Conservation (phyloP, 177 flowering plant genomes). For the Telopea speciosissima region DNA sequence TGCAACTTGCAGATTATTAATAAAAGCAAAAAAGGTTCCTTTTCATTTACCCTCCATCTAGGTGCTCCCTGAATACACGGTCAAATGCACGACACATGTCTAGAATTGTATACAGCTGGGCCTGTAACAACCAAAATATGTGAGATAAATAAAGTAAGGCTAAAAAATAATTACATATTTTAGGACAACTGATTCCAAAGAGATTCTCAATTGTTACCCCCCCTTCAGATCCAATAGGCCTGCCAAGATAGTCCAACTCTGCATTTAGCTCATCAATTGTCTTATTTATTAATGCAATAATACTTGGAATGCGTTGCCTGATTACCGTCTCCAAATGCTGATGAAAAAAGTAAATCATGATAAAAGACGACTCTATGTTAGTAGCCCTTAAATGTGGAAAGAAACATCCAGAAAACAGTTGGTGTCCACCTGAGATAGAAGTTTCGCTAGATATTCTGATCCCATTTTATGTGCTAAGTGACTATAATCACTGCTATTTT, state of each 20-base stretch:
- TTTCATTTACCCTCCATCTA: constrained; percentile 90
- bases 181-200: not conserved
- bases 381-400: not conserved
- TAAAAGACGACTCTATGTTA: constrained; percentile 8
- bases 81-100: constrained; percentile 99
- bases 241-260: constrained; percentile 90
- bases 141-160: constrained; percentile 3
- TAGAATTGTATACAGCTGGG: constrained; percentile 85
- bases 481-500: constrained; percentile 86
- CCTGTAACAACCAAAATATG: constrained; percentile 38
- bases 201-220: constrained; percentile 58
- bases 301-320: constrained; percentile 88
- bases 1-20: not conserved
- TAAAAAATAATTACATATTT: not conserved
- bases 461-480: constrained; percentile 89
- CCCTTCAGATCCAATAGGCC: constrained; percentile 90
- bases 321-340: constrained; percentile 90
- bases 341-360: constrained; percentile 12
- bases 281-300: constrained; percentile 86
- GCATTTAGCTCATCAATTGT: constrained; percentile 91
- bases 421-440: constrained; percentile 57
- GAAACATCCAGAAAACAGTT: not conserved
- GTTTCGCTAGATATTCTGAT: constrained; percentile 90
- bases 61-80: constrained; percentile 90
- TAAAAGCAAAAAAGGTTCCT: not conserved